Evolutionary conservation across 768 basidiomycete species (phyloP).

Genomic region (Lactarius akahatsu): DNA sequence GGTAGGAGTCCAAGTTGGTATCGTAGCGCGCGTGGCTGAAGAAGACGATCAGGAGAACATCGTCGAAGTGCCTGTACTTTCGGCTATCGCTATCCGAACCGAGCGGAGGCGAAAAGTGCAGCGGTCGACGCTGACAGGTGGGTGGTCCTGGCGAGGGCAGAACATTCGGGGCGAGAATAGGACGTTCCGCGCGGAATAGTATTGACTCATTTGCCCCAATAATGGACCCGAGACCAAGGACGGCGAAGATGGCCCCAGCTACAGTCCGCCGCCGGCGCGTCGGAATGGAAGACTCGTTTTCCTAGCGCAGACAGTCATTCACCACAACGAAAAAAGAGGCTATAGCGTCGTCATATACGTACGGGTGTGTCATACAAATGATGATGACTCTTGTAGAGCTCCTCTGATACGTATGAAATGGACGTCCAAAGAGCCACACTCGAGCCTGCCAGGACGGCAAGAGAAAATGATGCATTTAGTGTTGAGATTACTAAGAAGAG

Average conservation of each 20-base stretch:
- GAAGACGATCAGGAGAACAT: constrained; percentile 48
- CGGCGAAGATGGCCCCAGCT: constrained; percentile 9
- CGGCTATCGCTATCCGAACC: constrained; percentile 26
- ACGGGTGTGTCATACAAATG: constrained; percentile 11
- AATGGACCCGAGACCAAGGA: constrained; percentile 22
- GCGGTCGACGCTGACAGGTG: constrained; percentile 32
- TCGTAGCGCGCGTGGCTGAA: constrained; percentile 51
- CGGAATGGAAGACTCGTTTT: constrained; percentile 15
- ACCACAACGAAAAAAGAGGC: neutral
- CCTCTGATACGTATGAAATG: constrained; percentile 27
- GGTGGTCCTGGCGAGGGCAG: constrained; percentile 5
- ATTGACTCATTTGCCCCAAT: constrained; percentile 11
- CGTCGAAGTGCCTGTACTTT: constrained; percentile 41
- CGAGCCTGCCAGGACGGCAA: constrained; percentile 30
- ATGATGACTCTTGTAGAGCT: constrained; percentile 28
- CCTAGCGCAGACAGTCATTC: constrained; percentile 15
- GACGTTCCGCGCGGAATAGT: constrained; percentile 2
- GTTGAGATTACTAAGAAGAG: constrained; percentile 29
- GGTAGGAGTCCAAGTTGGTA: constrained; percentile 47
- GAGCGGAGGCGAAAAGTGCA: constrained; percentile 26
- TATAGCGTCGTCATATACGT: neutral
- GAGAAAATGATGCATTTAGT: constrained; percentile 16
- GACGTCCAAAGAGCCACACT: constrained; percentile 31
- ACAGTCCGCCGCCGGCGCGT: constrained; percentile 18
- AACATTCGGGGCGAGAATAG: constrained; percentile 13